Base-by-base conservation (phyloP, 352 stramenopile genomes). In the Pythium phragmiticola region DNA sequence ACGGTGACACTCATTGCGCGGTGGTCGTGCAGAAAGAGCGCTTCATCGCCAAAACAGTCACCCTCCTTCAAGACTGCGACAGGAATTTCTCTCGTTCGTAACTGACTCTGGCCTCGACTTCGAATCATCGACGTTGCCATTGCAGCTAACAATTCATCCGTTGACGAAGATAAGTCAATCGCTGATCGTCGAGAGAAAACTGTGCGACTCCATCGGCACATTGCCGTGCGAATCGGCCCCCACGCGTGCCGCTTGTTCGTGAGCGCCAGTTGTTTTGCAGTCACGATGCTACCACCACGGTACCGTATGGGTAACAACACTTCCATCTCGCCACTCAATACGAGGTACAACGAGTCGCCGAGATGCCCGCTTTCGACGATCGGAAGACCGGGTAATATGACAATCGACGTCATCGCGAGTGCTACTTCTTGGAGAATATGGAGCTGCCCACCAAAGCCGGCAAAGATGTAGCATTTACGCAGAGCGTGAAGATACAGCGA, bases 11-110 rank as follows among this genome's bases (percentile, higher is more conserved):
- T 39, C 9, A 68, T 34, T 0, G 52, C 43, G 8, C 41, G 33
- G 4, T 45, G 53, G 7, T 62, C 36, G 19, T 63, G 17, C 1
- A 53, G 30, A 6, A 63, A n/a, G 0, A 68, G 36, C 0, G 61
- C 78, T 84, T 90, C 81, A 55, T 87, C 73, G 9, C 81, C 81
- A 36, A 90, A 88, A 57, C 71, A 86, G 28, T 90, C 75, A 23
- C 77, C 68, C 42, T 74, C 65, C 39, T 82, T 83, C 7, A 89
- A 47, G 1, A 85, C 66, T 1, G 69, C 74, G 21, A 90, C 70
- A 2, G 82, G 74, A 19, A 47, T 21, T 3, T 60, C 54, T 33
- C 42, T 41, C 13, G 30, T 28, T 2, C 54, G 23, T 9, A 52
- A 21, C 5, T 42, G 21, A 42, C 52, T 41, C 2, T 30, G 21